Conservation (phyloP, 2,329 filamentous ascomycete species). For the Scorias spongiosa region DNA sequence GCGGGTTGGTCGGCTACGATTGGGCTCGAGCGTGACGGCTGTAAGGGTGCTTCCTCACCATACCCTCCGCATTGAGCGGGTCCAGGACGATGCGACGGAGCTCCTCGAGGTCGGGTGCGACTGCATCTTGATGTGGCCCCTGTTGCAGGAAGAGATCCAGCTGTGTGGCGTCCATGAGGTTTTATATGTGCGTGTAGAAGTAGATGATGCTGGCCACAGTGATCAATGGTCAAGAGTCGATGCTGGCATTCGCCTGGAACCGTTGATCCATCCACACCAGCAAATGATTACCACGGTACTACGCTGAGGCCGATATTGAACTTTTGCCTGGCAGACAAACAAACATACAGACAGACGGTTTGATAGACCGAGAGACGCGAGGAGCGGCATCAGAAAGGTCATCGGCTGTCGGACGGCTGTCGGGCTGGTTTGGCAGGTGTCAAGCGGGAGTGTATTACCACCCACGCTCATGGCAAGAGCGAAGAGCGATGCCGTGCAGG, state of each 20-base stretch:
- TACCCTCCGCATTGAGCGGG: constrained; percentile 64
- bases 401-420: not conserved
- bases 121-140: constrained; percentile 59
- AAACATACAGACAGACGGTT: too few relatives aligned
- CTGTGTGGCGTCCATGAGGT: constrained; percentile 13
- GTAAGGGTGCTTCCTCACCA: constrained; percentile 38
- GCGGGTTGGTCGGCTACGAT: not conserved
- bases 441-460: not conserved
- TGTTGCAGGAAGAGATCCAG: constrained; percentile 70
- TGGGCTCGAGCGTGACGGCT: not conserved
- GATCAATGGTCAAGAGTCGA: too few relatives aligned
- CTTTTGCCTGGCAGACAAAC: too few relatives aligned
- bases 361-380: too few relatives aligned
- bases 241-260: too few relatives aligned
- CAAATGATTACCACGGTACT: too few relatives aligned
- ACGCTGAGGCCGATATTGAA: too few relatives aligned
- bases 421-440: not conserved
- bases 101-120: constrained; percentile 51
- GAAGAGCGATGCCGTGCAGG: not conserved
- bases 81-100: constrained; percentile 59
- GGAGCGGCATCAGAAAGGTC: too few relatives aligned
- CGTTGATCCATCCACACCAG: too few relatives aligned
- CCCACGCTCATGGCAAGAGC: not conserved
- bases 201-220: too few relatives aligned
- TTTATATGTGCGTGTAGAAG: too few relatives aligned